Conservation (phyloP, 2,329 filamentous ascomycete species). For the Fusarium avenaceum region DNA sequence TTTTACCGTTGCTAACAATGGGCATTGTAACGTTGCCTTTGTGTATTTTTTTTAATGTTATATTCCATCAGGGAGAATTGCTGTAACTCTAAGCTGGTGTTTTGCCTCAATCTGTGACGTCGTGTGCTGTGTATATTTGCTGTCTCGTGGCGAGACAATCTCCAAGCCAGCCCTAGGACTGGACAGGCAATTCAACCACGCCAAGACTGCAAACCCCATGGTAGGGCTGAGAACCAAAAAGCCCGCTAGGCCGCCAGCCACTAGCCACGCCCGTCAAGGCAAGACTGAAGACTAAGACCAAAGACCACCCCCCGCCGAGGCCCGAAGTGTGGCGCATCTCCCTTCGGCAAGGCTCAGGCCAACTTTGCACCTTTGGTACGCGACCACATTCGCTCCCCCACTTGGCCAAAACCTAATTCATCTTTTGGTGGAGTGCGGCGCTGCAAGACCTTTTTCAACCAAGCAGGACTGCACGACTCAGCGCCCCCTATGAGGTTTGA, state of each 20-base stretch:
- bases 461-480: conserved; percentile 34
- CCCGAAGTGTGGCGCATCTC: conserved; percentile 21
- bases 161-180: conserved; percentile 19
- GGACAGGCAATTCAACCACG: conserved; percentile 22
- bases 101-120: background rate
- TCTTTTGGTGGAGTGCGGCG: background rate
- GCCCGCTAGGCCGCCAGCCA: conserved; percentile 3
- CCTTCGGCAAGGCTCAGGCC: conserved; percentile 1
- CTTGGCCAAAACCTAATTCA: conserved; percentile 26
- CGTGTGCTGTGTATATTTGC: background rate
- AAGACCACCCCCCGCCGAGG: conserved; percentile 3
- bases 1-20: conserved; percentile 8
- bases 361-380: conserved; percentile 11
- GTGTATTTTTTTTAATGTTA: background rate
- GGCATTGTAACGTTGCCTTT: conserved; percentile 21
- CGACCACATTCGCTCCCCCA: conserved; percentile 2
- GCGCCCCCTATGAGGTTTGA: background rate
- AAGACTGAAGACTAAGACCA: too few species aligned
- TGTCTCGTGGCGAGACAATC: background rate
- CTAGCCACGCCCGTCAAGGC: background rate
- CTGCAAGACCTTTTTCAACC: background rate
- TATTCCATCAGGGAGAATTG: background rate
- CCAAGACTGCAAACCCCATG: conserved; percentile 16
- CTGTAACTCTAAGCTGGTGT: background rate
- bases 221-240: conserved; percentile 29